Evolutionary conservation across 345 rosid genomes (phyloP), one percentile per base, ranked within the genome.

Genomic region (Gossypium australe): DNA sequence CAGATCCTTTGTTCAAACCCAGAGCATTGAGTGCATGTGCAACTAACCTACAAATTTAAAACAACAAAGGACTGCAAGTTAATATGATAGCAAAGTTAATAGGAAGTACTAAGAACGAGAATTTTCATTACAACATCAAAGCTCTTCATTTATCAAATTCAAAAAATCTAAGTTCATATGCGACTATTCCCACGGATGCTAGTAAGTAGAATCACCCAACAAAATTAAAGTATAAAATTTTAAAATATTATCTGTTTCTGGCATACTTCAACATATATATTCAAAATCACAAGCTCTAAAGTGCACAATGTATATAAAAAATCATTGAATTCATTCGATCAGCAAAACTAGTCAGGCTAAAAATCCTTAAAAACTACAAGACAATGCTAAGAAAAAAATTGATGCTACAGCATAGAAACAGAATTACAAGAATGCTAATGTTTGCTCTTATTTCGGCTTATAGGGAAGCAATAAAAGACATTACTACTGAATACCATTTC

Each of bases 1-100:
- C 90, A 55, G 98, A 93, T 79, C 93, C 98, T 80, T 74, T 75
- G 52, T 82, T 89, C 87, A 91, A 85, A 76, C 87, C 84, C 78
- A 93, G 82, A 38, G 88, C 79, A 78, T 78, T 75, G 58, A 95
- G 86, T 63, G 94, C 97, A 76, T 88, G 77, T 47, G 99, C 98
- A 76, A 84, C 89, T 56, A 83, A 84, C 98, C 98, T 94, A 78
- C 74, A 85, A 43, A 72, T 62, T 34, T n/a, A 64, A 16, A 62
- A 66, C 4, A 70, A 13, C 56, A 74, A 66, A 56, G 71, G 29
- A 67, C 66, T 49, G 61, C 70, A 61, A 44, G 12, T 67, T 64
- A n/a, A 76, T 17, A 70, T 44, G 9, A 69, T 60, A 68, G 34
- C 56, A 38, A 58, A 74, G 45, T 27, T 41, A 47, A 18, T 63